Evolutionary conservation across 805 yeast species (phyloP).

Genomic region (Pichia nanzhaoensis): DNA sequence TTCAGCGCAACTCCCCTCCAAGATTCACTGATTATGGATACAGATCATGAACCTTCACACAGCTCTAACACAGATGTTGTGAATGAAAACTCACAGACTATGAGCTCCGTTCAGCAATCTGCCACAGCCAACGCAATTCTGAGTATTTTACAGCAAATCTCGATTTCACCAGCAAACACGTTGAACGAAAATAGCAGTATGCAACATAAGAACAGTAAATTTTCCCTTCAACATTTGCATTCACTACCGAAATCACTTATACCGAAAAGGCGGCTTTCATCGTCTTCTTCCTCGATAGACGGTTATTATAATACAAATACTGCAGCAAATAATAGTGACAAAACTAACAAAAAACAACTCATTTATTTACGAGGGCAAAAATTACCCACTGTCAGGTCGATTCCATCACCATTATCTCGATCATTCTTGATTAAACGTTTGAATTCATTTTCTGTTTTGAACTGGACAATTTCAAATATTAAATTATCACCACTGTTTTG

Average conservation of each 20-base stretch:
- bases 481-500: constrained; percentile 41
- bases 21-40: no score
- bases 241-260: constrained; percentile 6
- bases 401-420: constrained; percentile 12
- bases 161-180: constrained; percentile 9
- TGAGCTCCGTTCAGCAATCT: not conserved
- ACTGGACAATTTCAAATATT: constrained; percentile 37
- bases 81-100: not conserved
- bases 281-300: constrained; percentile 21
- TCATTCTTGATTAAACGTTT: constrained; percentile 35
- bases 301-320: constrained; percentile 4
- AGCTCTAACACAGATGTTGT: not conserved
- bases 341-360: constrained; percentile 6
- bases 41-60: not conserved
- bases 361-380: constrained; percentile 7
- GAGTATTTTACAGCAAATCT: constrained; percentile 13
- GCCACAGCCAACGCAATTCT: constrained; percentile 12
- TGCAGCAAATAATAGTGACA: constrained; percentile 1
- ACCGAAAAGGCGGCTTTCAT: constrained; percentile 9
- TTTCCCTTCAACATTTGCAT: constrained; percentile 9
- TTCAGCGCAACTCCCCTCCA: no score
- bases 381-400: not conserved
- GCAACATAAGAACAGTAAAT: not conserved
- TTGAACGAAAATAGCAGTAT: not conserved
- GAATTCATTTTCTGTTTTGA: constrained; percentile 36